A percentile compares a stretch with the other conserved stretches of the same genome.
Conservation (phyloP, 805 yeast species). For the Cyberlindnera euphorbiiphila region DNA sequence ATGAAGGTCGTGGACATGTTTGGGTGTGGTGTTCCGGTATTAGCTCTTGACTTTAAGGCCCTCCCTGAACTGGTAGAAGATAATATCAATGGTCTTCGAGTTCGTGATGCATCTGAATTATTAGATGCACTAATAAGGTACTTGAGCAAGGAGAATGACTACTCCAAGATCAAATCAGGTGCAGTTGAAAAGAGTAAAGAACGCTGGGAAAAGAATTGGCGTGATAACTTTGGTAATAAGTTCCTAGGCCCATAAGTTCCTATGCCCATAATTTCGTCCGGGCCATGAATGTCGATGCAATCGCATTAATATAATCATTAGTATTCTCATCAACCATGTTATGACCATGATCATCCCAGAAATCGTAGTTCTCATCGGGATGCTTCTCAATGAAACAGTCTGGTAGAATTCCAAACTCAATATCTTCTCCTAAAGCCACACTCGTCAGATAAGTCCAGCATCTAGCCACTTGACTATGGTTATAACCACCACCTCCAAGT, state of each 20-base stretch:
- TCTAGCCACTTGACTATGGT: conserved; percentile 55
- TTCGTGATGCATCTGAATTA: conserved; percentile 42
- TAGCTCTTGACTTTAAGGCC: conserved; percentile 73
- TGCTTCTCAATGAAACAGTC: conserved; percentile 46
- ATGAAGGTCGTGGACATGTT: conserved; percentile 96
- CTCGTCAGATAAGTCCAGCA: conserved; percentile 45
- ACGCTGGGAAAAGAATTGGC: conserved; percentile 83
- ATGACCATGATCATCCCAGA: conserved; percentile 41
- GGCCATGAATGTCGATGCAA: conserved; percentile 7
- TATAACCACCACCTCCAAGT: conserved; percentile 80
- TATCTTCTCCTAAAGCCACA: conserved; percentile 12
- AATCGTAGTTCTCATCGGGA: conserved; percentile 39
- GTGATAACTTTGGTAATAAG: conserved; percentile 24
- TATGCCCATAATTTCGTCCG: conserved; percentile 13
- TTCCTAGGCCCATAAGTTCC: conserved; percentile 13
- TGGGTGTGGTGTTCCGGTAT: conserved; percentile 93
- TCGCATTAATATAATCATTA: conserved; percentile 28
- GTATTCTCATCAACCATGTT: conserved; percentile 32
- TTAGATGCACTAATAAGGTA: conserved; percentile 37
- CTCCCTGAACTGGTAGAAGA: conserved; percentile 71
- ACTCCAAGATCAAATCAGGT: conserved; percentile 50
- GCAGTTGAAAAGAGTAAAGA: conserved; percentile 65
- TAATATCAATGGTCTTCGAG: conserved; percentile 64
- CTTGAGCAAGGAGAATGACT: conserved; percentile 32
- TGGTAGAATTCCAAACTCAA: conserved; percentile 46